Percentiles rank a stretch among this genome's conserved stretches.
Conservation (phyloP, 108 stramenopile species). For the Bacterosira constricta region DNA sequence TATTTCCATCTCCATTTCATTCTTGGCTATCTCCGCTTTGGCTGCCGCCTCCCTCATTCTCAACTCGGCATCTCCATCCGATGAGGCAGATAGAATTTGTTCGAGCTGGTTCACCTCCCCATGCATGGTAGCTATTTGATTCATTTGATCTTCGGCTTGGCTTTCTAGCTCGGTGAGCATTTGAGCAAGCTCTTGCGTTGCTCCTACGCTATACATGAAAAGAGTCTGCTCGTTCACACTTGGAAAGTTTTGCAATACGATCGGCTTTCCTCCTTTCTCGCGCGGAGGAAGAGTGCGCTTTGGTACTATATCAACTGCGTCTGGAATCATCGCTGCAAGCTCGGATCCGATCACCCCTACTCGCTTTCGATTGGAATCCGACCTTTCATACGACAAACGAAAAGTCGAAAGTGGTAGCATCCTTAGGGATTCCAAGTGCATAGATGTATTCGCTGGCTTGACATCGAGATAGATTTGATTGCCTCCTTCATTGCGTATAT, state of each 20-base stretch:
- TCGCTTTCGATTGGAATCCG: constrained; percentile 28
- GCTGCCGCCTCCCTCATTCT: constrained; percentile 53
- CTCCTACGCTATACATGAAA: constrained; percentile 74
- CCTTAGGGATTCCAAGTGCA: constrained; percentile 34
- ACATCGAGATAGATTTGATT: constrained; percentile 47
- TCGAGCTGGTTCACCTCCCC: constrained; percentile 45
- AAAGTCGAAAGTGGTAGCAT: constrained; percentile 32
- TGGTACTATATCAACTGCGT: constrained; percentile 55
- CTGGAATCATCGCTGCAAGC: constrained; percentile 45
- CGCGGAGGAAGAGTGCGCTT: constrained; percentile 50
- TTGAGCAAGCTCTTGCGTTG: constrained; percentile 64
- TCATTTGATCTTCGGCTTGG: constrained; percentile 33
- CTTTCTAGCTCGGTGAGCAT: constrained; percentile 35
- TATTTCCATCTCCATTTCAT: constrained; percentile 54
- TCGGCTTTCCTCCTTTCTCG: constrained; percentile 46
- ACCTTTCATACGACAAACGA: constrained; percentile 32
- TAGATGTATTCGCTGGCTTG: constrained; percentile 33
- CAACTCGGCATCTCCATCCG: constrained; percentile 47
- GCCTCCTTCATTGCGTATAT: not conserved
- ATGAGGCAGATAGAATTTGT: constrained; percentile 33
- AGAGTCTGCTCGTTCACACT: constrained; percentile 63
- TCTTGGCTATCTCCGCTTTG: constrained; percentile 44
- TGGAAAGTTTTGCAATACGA: constrained; percentile 56
- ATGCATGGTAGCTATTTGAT: constrained; percentile 40
- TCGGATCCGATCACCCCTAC: constrained; percentile 38